phyloP scores from a whole-genome alignment of 2,329 filamentous ascomycete species.

The Diaporthe nobilis region DNA sequence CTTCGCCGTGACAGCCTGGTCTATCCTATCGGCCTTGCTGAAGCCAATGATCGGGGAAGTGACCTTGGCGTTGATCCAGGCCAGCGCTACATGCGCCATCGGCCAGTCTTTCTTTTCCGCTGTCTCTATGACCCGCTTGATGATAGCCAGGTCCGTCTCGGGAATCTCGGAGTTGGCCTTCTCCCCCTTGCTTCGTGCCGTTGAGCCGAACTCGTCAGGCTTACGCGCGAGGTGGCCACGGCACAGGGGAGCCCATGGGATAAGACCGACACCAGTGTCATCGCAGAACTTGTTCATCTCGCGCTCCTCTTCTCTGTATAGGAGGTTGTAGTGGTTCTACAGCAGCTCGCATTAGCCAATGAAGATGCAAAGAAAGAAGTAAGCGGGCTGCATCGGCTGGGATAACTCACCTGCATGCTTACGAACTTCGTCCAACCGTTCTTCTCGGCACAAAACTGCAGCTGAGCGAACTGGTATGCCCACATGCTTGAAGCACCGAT shows the following conservation, averaged over 20 bases:
- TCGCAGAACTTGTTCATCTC: constrained; percentile 61
- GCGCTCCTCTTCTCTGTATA: constrained; percentile 74
- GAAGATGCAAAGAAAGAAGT: not conserved
- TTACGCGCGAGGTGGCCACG: constrained; percentile 55
- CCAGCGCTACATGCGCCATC: constrained; percentile 75
- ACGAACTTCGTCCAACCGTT: constrained; percentile 74
- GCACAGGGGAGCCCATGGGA: constrained; percentile 58
- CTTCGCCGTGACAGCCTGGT: constrained; percentile 68
- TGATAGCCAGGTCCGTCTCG: constrained; percentile 52
- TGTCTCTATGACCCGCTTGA: constrained; percentile 48
- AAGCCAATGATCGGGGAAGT: constrained; percentile 74
- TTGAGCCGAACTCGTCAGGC: constrained; percentile 48
- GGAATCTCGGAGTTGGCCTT: constrained; percentile 51
- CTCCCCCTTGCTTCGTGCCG: constrained; percentile 50
- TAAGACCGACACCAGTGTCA: constrained; percentile 56
- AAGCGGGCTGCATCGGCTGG: too few relatives aligned
- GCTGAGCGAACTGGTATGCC: constrained; percentile 65
- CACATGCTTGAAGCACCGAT: constrained; percentile 67
- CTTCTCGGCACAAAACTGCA: constrained; percentile 70
- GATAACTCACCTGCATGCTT: constrained; percentile 65
- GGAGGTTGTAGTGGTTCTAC: constrained; percentile 64
- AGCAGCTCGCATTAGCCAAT: not conserved
- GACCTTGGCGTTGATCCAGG: constrained; percentile 71
- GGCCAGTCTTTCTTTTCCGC: constrained; percentile 54
- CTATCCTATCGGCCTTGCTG: constrained; percentile 70